Percentiles rank a stretch among this genome's conserved stretches.
phyloP scores from a whole-genome alignment of 1,284 basidiomycete species.

The Exobasidium rhododendri region DNA sequence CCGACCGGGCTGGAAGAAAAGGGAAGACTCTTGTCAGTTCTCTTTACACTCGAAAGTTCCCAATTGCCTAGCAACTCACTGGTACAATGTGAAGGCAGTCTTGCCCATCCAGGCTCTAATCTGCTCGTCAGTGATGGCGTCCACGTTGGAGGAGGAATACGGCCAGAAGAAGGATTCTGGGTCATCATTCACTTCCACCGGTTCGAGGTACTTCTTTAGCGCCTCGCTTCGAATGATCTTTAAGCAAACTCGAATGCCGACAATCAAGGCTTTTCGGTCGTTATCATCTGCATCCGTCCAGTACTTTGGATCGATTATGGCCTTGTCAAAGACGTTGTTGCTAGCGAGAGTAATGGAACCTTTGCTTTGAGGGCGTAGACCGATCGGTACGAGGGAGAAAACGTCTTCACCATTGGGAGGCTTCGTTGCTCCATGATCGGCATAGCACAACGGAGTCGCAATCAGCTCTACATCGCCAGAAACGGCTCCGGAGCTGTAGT shows the following conservation, averaged over 20 bases:
- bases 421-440: slow-evolving; percentile 19
- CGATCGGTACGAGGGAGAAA: slow-evolving; percentile 26
- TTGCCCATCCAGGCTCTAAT: slow-evolving; percentile 56
- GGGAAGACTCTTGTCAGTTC: not conserved
- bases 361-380: slow-evolving; percentile 36
- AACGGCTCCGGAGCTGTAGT: slow-evolving; percentile 25
- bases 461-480: slow-evolving; percentile 26
- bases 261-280: slow-evolving; percentile 52
- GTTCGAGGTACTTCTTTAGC: slow-evolving; percentile 50
- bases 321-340: slow-evolving; percentile 55
- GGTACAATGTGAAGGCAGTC: slow-evolving; percentile 57
- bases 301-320: slow-evolving; percentile 57
- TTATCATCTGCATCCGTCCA: slow-evolving; percentile 24
- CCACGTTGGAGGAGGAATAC: not conserved
- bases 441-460: slow-evolving; percentile 21
- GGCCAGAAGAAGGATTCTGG: slow-evolving; percentile 23
- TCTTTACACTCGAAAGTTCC: not conserved
- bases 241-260: slow-evolving; percentile 21
- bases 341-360: slow-evolving; percentile 57
- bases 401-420: not conserved
- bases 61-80: too few relatives aligned
- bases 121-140: slow-evolving; percentile 55
- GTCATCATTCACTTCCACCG: slow-evolving; percentile 58
- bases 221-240: slow-evolving; percentile 47
- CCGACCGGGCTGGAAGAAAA: slow-evolving; percentile 31